Conservation (phyloP, 176 grass and related monocot genomes). For the Phyllostachys edulis region DNA sequence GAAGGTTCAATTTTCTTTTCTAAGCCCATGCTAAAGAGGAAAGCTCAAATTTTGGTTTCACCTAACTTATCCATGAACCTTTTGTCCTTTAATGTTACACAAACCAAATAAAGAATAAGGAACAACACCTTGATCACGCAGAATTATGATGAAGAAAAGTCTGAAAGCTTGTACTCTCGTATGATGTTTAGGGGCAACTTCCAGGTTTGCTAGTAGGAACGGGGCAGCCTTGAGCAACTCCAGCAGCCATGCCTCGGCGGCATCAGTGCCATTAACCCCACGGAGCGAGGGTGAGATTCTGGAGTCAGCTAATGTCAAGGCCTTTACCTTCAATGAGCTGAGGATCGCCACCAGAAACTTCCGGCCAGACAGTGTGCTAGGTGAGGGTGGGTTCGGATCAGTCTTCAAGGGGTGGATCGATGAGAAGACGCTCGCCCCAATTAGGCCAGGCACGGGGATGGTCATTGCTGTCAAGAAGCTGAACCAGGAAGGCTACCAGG, state of each 20-base stretch:
- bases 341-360: conserved; percentile 74
- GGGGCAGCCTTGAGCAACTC: conserved; percentile 38
- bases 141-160: background rate
- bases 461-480: conserved; percentile 85
- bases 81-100: background rate
- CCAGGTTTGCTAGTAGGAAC: conserved; percentile 38
- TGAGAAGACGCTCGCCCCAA: conserved; percentile 56
- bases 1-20: background rate
- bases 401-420: conserved; percentile 88
- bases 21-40: background rate
- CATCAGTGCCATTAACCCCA: conserved; percentile 43
- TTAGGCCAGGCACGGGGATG: conserved; percentile 67
- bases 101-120: background rate
- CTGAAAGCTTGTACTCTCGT: background rate
- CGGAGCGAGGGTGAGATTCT: conserved; percentile 66
- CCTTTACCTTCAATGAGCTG: conserved; percentile 65
- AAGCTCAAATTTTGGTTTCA: background rate
- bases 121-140: background rate
- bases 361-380: conserved; percentile 64
- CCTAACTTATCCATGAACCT: conserved; percentile 1
- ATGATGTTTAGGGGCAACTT: conserved; percentile 35
- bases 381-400: conserved; percentile 66
- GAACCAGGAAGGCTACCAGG: conserved; percentile 71
- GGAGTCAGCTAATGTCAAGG: conserved; percentile 64
- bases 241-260: conserved; percentile 42